Percentiles rank a stretch among this genome's conserved stretches.
Evolutionary conservation across 2,329 filamentous ascomycete species (phyloP).

Genomic region (Botrytis paeoniae): DNA sequence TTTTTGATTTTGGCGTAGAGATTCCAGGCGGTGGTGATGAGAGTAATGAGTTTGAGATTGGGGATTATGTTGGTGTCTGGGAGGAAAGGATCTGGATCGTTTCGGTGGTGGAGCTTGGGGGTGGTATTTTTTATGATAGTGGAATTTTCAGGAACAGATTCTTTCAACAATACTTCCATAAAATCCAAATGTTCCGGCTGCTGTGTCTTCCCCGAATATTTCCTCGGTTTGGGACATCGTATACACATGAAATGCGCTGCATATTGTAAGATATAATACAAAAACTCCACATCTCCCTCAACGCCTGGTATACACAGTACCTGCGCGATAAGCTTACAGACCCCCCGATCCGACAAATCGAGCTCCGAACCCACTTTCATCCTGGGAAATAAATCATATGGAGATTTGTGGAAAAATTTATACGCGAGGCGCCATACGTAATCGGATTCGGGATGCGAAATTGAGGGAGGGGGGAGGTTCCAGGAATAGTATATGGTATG

Average conservation of each 20-base stretch:
- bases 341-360: not conserved
- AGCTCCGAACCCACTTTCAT: not conserved
- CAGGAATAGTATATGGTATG: not conserved
- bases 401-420: not conserved
- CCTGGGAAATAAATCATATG: not conserved
- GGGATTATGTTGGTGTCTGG: not conserved
- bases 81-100: not conserved
- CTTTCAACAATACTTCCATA: not conserved
- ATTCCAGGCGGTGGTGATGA: not conserved
- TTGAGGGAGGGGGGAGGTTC: accelerated
- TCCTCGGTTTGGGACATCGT: not conserved
- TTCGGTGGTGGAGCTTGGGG: not conserved
- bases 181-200: not conserved
- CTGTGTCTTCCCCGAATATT: not conserved
- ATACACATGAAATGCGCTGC: not conserved
- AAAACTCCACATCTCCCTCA: not conserved
- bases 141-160: accelerated
- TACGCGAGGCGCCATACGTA: not conserved
- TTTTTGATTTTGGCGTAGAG: not conserved
- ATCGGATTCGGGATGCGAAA: not conserved
- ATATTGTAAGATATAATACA: not conserved
- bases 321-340: not conserved
- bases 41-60: not conserved
- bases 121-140: accelerated
- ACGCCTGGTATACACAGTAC: not conserved